These are phyloP conservation scores for Colletotrichum somersetense DNA, from an alignment of 2,329 filamentous ascomycete species.

Conservation along the genomic window DNA sequence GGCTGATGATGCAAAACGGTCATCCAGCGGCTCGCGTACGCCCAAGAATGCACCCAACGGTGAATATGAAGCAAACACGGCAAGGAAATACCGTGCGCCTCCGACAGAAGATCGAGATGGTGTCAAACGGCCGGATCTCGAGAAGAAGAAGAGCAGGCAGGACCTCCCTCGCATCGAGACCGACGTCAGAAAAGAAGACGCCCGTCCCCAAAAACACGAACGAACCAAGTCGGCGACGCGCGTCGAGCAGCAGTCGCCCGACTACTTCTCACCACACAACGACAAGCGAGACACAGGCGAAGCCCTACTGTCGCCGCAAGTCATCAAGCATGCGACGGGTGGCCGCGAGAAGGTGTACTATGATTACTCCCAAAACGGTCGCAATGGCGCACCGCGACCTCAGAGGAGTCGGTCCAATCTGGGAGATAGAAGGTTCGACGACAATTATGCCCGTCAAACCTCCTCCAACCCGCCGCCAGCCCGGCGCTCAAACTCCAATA, in stretches of 20 bases:
- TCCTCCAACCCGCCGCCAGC: slow-evolving; percentile 43
- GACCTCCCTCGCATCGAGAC: slow-evolving; percentile 62
- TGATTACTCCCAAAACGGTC: slow-evolving; percentile 44
- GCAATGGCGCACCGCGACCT: slow-evolving; percentile 47
- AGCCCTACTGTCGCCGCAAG: slow-evolving; percentile 57
- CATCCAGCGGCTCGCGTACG: slow-evolving; percentile 40
- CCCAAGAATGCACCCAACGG: slow-evolving; percentile 28
- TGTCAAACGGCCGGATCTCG: slow-evolving; percentile 41
- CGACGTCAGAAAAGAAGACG: slow-evolving; percentile 47
- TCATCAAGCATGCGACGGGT: slow-evolving; percentile 56
- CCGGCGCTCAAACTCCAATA: slow-evolving; percentile 47
- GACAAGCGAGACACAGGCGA: slow-evolving; percentile 46
- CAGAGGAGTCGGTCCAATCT: slow-evolving; percentile 50
- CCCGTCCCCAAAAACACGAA: slow-evolving; percentile 48
- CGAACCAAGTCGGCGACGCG: slow-evolving; percentile 53
- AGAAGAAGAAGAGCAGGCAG: slow-evolving; percentile 53
- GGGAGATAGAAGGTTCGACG: slow-evolving; percentile 45
- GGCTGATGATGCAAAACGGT: slow-evolving; percentile 44
- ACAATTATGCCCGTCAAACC: slow-evolving; percentile 47
- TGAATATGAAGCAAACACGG: slow-evolving; percentile 59
- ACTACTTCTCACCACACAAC: slow-evolving; percentile 49
- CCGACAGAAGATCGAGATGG: slow-evolving; percentile 46
- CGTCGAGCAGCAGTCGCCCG: slow-evolving; percentile 48
- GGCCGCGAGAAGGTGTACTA: slow-evolving; percentile 60
- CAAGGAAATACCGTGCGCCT: slow-evolving; percentile 55